Evolutionary conservation across 352 stramenopile genomes (phyloP).

Genomic region (Phytophthora pluvialis): DNA sequence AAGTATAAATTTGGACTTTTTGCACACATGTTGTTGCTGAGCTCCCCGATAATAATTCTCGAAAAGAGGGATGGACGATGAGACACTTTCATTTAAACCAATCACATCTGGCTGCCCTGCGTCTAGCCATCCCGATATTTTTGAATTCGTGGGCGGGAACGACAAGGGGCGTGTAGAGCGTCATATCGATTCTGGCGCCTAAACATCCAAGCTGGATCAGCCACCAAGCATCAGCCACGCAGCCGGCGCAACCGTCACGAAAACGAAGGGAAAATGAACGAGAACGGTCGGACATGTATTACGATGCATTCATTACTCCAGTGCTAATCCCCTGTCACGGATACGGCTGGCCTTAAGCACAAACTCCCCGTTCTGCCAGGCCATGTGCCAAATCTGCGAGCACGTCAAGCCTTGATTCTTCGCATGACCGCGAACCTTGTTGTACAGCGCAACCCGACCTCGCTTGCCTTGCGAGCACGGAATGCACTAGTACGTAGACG

Average conservation of each 20-base stretch:
- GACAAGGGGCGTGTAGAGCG: not conserved
- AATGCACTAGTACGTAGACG: constrained; percentile 11
- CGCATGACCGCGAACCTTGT: constrained; percentile 1
- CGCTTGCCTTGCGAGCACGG: constrained; percentile 3
- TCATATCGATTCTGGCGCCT: not conserved
- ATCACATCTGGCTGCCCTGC: not conserved
- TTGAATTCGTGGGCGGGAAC: not conserved
- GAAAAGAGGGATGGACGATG: not conserved
- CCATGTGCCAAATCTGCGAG: constrained; percentile 25
- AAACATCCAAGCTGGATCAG: not conserved
- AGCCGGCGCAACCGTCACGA: not conserved
- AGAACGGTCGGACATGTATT: not conserved
- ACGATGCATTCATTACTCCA: not conserved
- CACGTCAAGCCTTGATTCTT: constrained; percentile 15
- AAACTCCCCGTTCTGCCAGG: constrained; percentile 29
- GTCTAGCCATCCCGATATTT: constrained; percentile 5
- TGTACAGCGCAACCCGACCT: constrained; percentile 7
- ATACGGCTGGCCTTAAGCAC: not conserved
- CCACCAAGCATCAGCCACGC: not conserved
- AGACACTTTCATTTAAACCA: not conserved
- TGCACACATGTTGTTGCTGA: constrained; percentile 12
- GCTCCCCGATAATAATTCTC: constrained; percentile 11
- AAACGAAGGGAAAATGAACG: not conserved
- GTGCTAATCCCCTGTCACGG: not conserved
- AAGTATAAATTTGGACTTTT: constrained; percentile 2